phyloP scores from a whole-genome alignment of 148 eudicot species.

The Vaccinium myrtillus region DNA sequence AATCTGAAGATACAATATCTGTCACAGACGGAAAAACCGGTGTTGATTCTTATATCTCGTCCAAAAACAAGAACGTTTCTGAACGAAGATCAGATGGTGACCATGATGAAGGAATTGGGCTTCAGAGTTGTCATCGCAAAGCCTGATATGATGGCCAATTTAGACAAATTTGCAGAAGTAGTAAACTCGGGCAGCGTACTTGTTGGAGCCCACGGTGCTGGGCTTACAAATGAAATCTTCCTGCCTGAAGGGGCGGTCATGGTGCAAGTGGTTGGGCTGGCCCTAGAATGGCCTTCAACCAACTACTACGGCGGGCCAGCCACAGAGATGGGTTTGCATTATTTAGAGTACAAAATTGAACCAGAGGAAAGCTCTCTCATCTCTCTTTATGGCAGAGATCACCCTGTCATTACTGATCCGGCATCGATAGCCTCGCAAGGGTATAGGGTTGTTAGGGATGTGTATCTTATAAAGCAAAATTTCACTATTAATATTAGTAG shows the following conservation, averaged over 20 bases:
- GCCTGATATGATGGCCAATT: slow-evolving; percentile 26
- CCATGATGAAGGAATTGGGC: slow-evolving; percentile 45
- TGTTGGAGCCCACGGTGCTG: slow-evolving; percentile 64
- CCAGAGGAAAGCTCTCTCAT: slow-evolving; percentile 56
- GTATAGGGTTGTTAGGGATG: slow-evolving; percentile 30
- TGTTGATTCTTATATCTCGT: slow-evolving; percentile 45
- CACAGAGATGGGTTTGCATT: slow-evolving; percentile 39
- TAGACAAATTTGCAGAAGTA: slow-evolving; percentile 30
- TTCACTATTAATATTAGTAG: slow-evolving; percentile 38
- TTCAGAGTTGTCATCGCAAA: slow-evolving; percentile 27
- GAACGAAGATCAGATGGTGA: slow-evolving; percentile 42
- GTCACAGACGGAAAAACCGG: slow-evolving; percentile 12
- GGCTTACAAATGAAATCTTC: slow-evolving; percentile 49
- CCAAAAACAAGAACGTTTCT: slow-evolving; percentile 32
- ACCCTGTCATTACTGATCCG: slow-evolving; percentile 42
- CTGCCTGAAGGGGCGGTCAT: slow-evolving; percentile 46
- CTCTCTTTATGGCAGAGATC: slow-evolving; percentile 34
- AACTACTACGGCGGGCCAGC: slow-evolving; percentile 46
- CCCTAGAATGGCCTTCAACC: slow-evolving; percentile 44
- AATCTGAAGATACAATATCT: slow-evolving; percentile 22
- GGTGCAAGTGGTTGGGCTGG: slow-evolving; percentile 52
- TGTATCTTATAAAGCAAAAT: slow-evolving; percentile 51
- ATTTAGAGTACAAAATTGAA: slow-evolving; percentile 45
- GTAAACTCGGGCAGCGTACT: slow-evolving; percentile 48
- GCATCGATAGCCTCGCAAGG: slow-evolving; percentile 17